Conservation (phyloP, 768 basidiomycete genomes). For the Phanerodontia chrysosporium region DNA sequence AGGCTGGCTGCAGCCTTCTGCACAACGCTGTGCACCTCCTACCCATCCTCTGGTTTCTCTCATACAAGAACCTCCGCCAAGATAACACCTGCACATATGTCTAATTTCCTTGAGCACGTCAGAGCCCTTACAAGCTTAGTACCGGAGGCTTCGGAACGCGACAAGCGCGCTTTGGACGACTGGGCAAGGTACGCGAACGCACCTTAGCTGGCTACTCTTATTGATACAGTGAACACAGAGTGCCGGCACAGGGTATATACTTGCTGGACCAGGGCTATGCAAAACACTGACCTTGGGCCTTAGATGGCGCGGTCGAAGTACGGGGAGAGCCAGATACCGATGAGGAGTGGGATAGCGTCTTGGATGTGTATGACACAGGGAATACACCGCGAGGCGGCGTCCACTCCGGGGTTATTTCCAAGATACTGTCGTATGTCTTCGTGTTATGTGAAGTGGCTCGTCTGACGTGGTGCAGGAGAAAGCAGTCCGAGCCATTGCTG, state of each 20-base stretch:
- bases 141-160: slow-evolving; percentile 22
- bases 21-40: background rate
- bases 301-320: background rate
- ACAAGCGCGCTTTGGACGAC: slow-evolving; percentile 22
- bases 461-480: slow-evolving; percentile 18
- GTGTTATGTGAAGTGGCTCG: background rate
- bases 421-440: slow-evolving; percentile 8
- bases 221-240: background rate
- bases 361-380: slow-evolving; percentile 12
- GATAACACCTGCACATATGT: background rate
- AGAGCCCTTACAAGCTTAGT: slow-evolving; percentile 14
- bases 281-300: background rate
- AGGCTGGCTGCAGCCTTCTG: background rate
- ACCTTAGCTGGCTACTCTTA: background rate
- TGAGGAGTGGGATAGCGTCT: slow-evolving; percentile 17
- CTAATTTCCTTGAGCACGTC: slow-evolving; percentile 11
- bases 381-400: background rate
- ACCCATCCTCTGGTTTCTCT: background rate
- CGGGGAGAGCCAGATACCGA: slow-evolving; percentile 9
- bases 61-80: background rate
- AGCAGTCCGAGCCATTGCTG: slow-evolving; percentile 22
- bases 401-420: slow-evolving; percentile 7
- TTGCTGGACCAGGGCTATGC: background rate
- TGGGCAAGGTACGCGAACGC: slow-evolving; percentile 21
- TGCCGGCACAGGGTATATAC: background rate